Percentiles rank a stretch among this genome's conserved stretches.
These are phyloP conservation scores for Podospora fimiseda DNA, from an alignment of 495 filamentous ascomycete genomes.

Conservation along the genomic window DNA sequence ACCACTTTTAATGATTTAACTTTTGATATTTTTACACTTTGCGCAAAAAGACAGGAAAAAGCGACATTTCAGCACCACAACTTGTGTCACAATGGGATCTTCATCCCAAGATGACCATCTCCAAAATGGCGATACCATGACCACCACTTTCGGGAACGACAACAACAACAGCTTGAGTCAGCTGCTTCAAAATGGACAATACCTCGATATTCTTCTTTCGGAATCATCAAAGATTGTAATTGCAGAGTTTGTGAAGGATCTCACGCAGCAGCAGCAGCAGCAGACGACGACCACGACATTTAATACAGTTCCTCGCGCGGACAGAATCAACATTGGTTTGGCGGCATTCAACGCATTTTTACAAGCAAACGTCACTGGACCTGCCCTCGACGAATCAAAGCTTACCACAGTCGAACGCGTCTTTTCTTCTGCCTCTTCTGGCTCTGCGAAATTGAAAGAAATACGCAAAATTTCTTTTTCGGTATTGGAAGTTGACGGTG, in stretches of 20 bases:
- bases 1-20: background rate
- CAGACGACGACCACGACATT: constrained; percentile 44
- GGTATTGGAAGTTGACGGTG: constrained; percentile 73
- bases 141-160: constrained; percentile 1
- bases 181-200: constrained; percentile 14
- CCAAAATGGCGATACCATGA: background rate
- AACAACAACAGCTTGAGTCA: background rate
- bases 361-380: constrained; percentile 88
- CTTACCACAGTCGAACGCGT: constrained; percentile 19
- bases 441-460: background rate
- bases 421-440: constrained; percentile 13
- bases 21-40: background rate
- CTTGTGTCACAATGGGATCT: background rate
- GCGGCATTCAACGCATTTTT: constrained; percentile 78
- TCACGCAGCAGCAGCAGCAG: constrained; percentile 38
- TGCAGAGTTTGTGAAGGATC: constrained; percentile 6
- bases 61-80: too few species aligned
- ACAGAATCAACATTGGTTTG: constrained; percentile 51
- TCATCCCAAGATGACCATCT: background rate
- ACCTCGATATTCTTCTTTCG: constrained; percentile 20
- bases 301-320: background rate
- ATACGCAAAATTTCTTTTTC: constrained; percentile 42
- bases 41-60: background rate
- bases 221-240: constrained; percentile 15
- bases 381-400: constrained; percentile 49